Conservation (phyloP, 768 basidiomycete genomes). For the Auricularia auricula-judae region DNA sequence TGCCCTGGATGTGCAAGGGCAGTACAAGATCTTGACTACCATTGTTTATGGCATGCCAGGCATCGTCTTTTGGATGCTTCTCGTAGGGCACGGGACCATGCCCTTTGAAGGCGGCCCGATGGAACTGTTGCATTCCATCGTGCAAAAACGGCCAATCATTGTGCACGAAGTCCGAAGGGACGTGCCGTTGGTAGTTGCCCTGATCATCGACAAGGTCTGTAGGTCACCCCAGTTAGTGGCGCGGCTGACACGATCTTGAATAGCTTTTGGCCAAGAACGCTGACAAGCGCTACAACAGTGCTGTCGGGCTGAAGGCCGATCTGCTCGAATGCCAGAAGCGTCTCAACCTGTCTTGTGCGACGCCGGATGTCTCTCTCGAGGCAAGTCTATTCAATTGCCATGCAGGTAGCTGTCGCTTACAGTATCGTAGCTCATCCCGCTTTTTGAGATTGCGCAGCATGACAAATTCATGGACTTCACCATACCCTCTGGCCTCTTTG, state of each 20-base stretch:
- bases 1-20: background rate
- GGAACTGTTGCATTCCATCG: conserved; percentile 59
- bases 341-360: conserved; percentile 24
- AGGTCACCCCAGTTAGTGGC: background rate
- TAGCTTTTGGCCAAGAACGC: conserved; percentile 61
- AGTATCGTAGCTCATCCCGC: conserved; percentile 44
- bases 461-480: conserved; percentile 45
- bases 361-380: conserved; percentile 45
- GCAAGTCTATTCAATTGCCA: conserved; percentile 18
- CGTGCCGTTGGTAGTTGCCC: conserved; percentile 53
- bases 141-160: conserved; percentile 62
- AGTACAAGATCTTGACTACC: background rate
- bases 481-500: conserved; percentile 35
- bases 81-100: conserved; percentile 59
- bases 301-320: conserved; percentile 56
- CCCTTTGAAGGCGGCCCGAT: conserved; percentile 46
- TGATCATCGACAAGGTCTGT: background rate
- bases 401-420: conserved; percentile 4
- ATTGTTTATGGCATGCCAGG: background rate
- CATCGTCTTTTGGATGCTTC: conserved; percentile 49
- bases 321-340: conserved; percentile 57
- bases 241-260: background rate
- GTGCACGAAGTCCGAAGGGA: conserved; percentile 67
- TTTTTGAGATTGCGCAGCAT: conserved; percentile 52
- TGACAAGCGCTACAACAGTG: conserved; percentile 60